These are phyloP conservation scores for Quercus lobata DNA, from an alignment of 331 rosid species.

Conservation along the genomic window DNA sequence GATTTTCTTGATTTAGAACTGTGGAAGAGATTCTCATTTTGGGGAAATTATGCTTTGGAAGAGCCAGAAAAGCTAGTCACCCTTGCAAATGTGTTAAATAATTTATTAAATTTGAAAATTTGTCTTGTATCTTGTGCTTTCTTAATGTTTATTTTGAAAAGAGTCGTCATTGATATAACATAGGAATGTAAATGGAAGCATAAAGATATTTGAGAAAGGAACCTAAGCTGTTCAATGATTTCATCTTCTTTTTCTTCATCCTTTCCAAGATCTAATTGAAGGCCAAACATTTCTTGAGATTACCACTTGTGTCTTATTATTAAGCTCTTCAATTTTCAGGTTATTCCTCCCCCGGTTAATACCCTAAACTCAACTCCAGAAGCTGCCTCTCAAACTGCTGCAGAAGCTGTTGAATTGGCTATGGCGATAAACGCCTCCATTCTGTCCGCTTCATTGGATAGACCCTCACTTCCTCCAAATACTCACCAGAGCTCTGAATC, in stretches of 20 bases:
- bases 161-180: background rate
- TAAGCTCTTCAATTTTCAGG: constrained; percentile 7
- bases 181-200: background rate
- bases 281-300: background rate
- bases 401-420: background rate
- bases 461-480: background rate
- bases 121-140: background rate
- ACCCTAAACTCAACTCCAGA: background rate
- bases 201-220: background rate
- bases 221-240: background rate
- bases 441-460: background rate
- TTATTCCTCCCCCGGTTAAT: background rate
- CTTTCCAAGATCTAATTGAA: background rate
- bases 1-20: background rate
- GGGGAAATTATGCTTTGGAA: background rate
- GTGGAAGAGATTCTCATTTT: background rate
- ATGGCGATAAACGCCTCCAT: background rate
- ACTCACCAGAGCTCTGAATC: constrained; percentile 6
- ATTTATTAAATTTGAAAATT: too few species aligned
- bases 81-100: too few species aligned
- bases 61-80: background rate
- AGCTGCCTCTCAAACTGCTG: constrained; percentile 9
- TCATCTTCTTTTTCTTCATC: background rate
- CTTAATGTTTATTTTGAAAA: background rate
- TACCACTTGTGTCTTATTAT: background rate